phyloP scores from a whole-genome alignment of 2,329 filamentous ascomycete genomes.

The Blastomyces parvus region DNA sequence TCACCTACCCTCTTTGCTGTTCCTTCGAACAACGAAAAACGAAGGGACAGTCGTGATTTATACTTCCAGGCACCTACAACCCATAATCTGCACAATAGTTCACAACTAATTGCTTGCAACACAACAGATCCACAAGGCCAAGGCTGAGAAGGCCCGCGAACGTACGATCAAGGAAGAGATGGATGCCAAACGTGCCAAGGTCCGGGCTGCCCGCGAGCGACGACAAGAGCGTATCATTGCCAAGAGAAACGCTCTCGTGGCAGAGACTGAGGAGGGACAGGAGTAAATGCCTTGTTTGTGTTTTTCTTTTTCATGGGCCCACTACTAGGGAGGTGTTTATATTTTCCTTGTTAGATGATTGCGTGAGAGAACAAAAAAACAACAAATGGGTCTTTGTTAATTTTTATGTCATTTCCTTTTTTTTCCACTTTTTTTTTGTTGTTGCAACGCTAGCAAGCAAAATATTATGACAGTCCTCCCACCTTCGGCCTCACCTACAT shows the following conservation, averaged over 20 bases:
- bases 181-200: slow-evolving; percentile 99
- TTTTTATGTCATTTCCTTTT: not conserved
- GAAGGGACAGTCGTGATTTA: not conserved
- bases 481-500: not conserved
- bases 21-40: not conserved
- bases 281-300: slow-evolving; percentile 6
- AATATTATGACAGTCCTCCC: slow-evolving; percentile 5
- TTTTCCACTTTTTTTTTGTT: not conserved
- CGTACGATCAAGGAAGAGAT: slow-evolving; percentile 96
- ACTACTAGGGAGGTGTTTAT: slow-evolving; percentile 6
- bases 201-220: slow-evolving; percentile 99
- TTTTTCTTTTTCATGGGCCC: slow-evolving; percentile 8
- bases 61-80: not conserved
- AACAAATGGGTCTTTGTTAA: not conserved
- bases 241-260: slow-evolving; percentile 81
- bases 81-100: not conserved
- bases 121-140: slow-evolving; percentile 93
- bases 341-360: slow-evolving; percentile 8
- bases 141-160: slow-evolving; percentile 98
- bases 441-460: slow-evolving; percentile 5
- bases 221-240: slow-evolving; percentile 82
- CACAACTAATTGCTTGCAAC: slow-evolving; percentile 1
- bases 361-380: not conserved
- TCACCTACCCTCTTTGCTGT: not conserved
- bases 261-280: slow-evolving; percentile 50